Evolutionary conservation across 306 rosid species (phyloP).

Genomic region (Canavalia gladiata): DNA sequence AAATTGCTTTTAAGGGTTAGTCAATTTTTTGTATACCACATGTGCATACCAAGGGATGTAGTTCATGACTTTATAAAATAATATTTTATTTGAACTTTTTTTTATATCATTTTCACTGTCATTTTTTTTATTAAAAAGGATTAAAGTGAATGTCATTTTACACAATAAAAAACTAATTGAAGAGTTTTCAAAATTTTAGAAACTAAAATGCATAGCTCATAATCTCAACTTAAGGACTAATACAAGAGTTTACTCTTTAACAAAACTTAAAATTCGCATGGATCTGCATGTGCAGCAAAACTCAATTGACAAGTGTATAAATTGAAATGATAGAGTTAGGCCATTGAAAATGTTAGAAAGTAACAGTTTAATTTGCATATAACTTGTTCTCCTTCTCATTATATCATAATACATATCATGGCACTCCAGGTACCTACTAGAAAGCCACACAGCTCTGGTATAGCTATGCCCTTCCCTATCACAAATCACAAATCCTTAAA

Average conservation of each 20-base stretch:
- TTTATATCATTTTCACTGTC: no score
- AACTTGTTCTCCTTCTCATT: constrained; percentile 11
- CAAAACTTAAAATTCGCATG: background rate
- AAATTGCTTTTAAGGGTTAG: background rate
- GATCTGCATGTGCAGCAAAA: background rate
- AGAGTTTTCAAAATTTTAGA: no score
- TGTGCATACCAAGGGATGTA: background rate
- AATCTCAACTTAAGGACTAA: no score
- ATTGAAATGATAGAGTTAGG: background rate
- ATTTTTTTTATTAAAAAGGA: no score
- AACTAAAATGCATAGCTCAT: no score
- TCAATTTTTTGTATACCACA: background rate
- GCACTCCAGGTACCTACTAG: constrained; percentile 22
- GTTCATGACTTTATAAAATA: no score
- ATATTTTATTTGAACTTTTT: no score
- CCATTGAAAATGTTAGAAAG: background rate
- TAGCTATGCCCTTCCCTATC: constrained; percentile 12
- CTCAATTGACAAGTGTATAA: background rate
- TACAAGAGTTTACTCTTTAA: background rate
- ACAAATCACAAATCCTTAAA: constrained; percentile 45
- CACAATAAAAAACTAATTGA: no score
- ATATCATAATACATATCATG: constrained; percentile 9
- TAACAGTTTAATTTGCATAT: background rate
- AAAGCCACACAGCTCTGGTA: constrained; percentile 32
- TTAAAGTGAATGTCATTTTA: no score